Conservation (phyloP, 2,329 filamentous ascomycete genomes). For the Fusarium penzigii region DNA sequence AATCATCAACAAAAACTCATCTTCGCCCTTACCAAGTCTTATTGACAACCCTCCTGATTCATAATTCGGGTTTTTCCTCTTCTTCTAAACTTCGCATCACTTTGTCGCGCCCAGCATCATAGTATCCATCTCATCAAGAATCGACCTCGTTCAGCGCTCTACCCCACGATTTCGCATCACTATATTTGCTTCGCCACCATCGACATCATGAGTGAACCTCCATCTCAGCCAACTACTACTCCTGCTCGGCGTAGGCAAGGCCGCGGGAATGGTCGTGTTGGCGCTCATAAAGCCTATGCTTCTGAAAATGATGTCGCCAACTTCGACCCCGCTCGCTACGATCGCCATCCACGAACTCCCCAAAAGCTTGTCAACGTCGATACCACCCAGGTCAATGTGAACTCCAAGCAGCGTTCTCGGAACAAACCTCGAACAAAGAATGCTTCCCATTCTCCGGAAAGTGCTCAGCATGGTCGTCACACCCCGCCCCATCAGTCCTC, state of each 20-base stretch:
- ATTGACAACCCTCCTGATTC: constrained; percentile 22
- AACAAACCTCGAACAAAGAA: constrained; percentile 37
- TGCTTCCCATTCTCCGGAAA: constrained; percentile 43
- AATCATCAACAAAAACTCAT: constrained; percentile 16
- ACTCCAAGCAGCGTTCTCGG: constrained; percentile 33
- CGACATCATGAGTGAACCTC: constrained; percentile 36
- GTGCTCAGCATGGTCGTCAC: constrained; percentile 40
- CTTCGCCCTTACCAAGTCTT: constrained; percentile 11
- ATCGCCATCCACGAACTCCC: constrained; percentile 47
- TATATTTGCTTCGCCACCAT: constrained; percentile 5
- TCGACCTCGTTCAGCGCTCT: constrained; percentile 2
- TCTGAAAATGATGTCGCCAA: constrained; percentile 55
- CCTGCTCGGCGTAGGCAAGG: constrained; percentile 40
- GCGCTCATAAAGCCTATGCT: constrained; percentile 56
- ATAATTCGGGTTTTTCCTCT: constrained; percentile 13
- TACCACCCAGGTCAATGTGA: constrained; percentile 27
- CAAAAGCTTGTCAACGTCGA: constrained; percentile 41
- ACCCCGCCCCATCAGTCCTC: constrained; percentile 45
- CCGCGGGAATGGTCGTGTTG: constrained; percentile 42
- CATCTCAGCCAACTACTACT: constrained; percentile 36
- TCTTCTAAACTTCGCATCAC: constrained; percentile 15
- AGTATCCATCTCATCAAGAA: neutral
- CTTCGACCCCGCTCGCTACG: constrained; percentile 35
- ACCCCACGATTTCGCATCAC: constrained; percentile 1
- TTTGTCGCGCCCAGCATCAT: constrained; percentile 4